A percentile compares a stretch with the other conserved stretches of the same genome.
Evolutionary conservation across 352 stramenopile genomes (phyloP).

Genomic region (Pythium sukuiense): DNA sequence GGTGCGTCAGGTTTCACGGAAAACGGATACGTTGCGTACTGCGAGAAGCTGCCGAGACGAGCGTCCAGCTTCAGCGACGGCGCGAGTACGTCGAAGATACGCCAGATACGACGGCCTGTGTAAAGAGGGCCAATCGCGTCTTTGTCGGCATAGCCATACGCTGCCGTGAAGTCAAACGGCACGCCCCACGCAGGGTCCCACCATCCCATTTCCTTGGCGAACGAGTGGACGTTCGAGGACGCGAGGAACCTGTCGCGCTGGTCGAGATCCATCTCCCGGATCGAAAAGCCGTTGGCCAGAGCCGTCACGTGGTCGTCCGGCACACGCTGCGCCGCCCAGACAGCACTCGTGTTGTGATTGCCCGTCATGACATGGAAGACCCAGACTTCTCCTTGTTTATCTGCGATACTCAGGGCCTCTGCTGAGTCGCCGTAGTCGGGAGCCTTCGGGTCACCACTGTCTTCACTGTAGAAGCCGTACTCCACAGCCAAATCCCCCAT

Average conservation of each 20-base stretch:
- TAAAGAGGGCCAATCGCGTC: slow-evolving; percentile 68
- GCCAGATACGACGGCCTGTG: slow-evolving; percentile 86
- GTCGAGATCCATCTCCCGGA: slow-evolving; percentile 82
- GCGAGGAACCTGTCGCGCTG: slow-evolving; percentile 88
- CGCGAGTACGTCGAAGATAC: slow-evolving; percentile 79
- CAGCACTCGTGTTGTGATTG: slow-evolving; percentile 74
- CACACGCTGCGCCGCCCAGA: slow-evolving; percentile 93
- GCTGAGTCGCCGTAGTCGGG: slow-evolving; percentile 58
- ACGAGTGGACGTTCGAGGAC: slow-evolving; percentile 79
- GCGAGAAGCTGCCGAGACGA: slow-evolving; percentile 52
- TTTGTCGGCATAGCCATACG: slow-evolving; percentile 60
- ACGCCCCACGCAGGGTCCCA: slow-evolving; percentile 51
- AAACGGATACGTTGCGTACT: slow-evolving; percentile 86
- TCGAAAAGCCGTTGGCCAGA: slow-evolving; percentile 93
- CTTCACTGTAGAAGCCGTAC: slow-evolving; percentile 94
- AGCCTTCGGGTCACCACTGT: slow-evolving; percentile 63
- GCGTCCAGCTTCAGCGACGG: slow-evolving; percentile 75
- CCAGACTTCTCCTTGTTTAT: slow-evolving; percentile 90
- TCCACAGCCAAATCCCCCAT: slow-evolving; percentile 93
- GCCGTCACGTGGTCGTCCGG: slow-evolving; percentile 88
- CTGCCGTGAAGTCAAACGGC: slow-evolving; percentile 68
- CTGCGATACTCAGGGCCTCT: slow-evolving; percentile 86
- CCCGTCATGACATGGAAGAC: slow-evolving; percentile 95
- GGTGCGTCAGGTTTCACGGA: slow-evolving; percentile 71
- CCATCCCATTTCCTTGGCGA: slow-evolving; percentile 87